Evolutionary conservation across 2,329 filamentous ascomycete genomes (phyloP).

Genomic region (Aspergillus sergii): DNA sequence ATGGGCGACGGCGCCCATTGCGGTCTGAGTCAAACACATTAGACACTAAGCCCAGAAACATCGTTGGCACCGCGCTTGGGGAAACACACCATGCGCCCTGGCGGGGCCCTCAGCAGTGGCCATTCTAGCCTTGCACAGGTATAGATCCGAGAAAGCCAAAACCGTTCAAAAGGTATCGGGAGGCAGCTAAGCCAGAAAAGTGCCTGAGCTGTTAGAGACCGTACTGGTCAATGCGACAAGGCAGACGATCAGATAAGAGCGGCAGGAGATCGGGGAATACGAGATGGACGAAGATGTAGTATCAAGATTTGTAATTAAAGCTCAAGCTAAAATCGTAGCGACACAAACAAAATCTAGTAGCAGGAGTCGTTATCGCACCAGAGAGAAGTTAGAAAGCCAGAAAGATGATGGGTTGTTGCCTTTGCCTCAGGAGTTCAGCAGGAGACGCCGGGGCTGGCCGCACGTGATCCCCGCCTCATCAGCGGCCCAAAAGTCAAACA

Average conservation of each 20-base stretch:
- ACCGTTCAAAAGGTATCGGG: neutral
- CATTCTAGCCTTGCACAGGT: conserved; percentile 25
- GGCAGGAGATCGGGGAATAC: neutral
- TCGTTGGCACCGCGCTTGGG: conserved; percentile 2
- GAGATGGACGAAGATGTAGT: neutral
- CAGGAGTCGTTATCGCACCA: neutral
- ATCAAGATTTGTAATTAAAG: neutral
- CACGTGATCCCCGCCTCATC: conserved; percentile 7
- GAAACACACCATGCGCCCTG: conserved; percentile 49
- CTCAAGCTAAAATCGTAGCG: neutral
- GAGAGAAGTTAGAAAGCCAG: neutral
- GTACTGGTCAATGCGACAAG: neutral
- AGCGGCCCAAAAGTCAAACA: neutral
- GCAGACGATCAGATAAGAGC: conserved; percentile 7
- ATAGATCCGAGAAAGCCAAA: neutral
- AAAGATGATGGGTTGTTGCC: neutral
- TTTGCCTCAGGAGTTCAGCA: conserved; percentile 3
- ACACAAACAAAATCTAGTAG: neutral
- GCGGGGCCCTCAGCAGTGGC: conserved; percentile 39
- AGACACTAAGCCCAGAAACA: conserved; percentile 6
- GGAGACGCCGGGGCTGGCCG: conserved; percentile 1
- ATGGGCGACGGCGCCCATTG: conserved; percentile 76
- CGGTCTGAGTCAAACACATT: conserved; percentile 57
- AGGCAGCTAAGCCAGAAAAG: neutral
- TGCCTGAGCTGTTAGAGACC: neutral